Conservation (phyloP, 1,284 basidiomycete genomes). For the Apiotrichum domesticum region DNA sequence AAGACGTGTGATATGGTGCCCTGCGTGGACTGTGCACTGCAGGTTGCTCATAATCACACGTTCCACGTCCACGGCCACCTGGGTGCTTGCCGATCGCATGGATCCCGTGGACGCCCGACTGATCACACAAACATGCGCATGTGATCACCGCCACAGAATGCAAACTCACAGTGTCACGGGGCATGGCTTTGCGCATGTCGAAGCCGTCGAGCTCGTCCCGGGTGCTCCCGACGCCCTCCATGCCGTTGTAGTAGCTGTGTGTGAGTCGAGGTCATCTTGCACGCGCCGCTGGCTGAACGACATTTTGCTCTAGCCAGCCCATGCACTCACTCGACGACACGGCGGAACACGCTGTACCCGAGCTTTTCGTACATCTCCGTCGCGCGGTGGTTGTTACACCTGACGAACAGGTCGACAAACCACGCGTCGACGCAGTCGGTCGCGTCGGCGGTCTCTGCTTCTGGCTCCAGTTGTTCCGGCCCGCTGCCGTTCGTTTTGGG, state of each 20-base stretch:
- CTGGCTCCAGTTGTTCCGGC: not conserved
- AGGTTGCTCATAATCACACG: no score
- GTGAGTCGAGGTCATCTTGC: not conserved
- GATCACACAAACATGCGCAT: no score
- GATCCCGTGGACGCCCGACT: no score
- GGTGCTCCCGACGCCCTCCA: conserved; percentile 42
- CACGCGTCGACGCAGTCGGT: conserved; percentile 41
- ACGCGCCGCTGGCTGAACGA: no score
- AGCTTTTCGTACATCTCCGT: conserved; percentile 47
- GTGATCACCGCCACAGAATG: no score
- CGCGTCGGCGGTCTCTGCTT: not conserved
- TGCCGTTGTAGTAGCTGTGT: conserved; percentile 44
- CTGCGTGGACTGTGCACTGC: no score
- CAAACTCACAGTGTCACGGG: conserved; percentile 35
- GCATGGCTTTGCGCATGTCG: conserved; percentile 47
- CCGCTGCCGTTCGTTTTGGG: not conserved
- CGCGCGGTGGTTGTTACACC: conserved; percentile 45
- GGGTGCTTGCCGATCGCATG: no score
- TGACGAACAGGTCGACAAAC: conserved; percentile 48
- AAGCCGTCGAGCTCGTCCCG: conserved; percentile 46
- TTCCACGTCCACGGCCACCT: no score
- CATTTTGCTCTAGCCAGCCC: not conserved
- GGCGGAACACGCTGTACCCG: conserved; percentile 46
- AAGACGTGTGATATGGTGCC: no score
- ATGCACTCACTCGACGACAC: conserved; percentile 46